Evolutionary conservation across 139 green algal species (phyloP).

Genomic region (Edaphochlamys debaryana): DNA sequence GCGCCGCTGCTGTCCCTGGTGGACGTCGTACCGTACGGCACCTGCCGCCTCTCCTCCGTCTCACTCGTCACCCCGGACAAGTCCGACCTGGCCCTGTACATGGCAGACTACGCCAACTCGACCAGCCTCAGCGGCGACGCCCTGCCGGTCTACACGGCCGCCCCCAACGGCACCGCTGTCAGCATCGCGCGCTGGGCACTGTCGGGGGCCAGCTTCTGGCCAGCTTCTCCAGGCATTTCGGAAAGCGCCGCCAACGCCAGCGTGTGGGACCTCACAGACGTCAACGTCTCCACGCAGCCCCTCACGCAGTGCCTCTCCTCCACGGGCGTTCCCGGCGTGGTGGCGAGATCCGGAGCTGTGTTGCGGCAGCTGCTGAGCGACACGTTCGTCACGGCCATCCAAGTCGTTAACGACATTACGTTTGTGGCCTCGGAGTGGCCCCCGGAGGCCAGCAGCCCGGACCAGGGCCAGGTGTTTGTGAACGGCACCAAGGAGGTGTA

Average conservation of each 20-base stretch:
- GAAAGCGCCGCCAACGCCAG: neutral
- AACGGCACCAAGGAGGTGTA: slow-evolving; percentile 18
- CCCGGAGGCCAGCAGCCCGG: slow-evolving; percentile 6
- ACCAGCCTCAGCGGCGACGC: neutral
- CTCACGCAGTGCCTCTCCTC: neutral
- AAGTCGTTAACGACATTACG: slow-evolving; percentile 7
- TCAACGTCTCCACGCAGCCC: neutral
- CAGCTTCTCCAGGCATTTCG: neutral
- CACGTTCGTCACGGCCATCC: neutral
- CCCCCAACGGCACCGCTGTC: neutral
- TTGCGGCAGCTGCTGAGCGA: slow-evolving; percentile 28
- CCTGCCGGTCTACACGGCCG: too few relatives aligned
- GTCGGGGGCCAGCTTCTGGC: neutral
- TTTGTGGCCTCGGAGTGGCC: slow-evolving; percentile 23
- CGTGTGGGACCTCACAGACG: neutral
- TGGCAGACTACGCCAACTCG: neutral
- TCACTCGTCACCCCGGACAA: neutral
- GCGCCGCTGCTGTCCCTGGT: slow-evolving; percentile 18
- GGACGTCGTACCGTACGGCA: neutral
- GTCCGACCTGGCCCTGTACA: neutral
- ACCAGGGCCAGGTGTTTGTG: neutral
- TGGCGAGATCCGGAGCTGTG: neutral
- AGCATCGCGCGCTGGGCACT: neutral
- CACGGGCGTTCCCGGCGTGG: neutral
- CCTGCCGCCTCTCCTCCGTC: neutral